Base-by-base conservation (phyloP, 1,139 yeast genomes). In the Petasospora fabianii region DNA sequence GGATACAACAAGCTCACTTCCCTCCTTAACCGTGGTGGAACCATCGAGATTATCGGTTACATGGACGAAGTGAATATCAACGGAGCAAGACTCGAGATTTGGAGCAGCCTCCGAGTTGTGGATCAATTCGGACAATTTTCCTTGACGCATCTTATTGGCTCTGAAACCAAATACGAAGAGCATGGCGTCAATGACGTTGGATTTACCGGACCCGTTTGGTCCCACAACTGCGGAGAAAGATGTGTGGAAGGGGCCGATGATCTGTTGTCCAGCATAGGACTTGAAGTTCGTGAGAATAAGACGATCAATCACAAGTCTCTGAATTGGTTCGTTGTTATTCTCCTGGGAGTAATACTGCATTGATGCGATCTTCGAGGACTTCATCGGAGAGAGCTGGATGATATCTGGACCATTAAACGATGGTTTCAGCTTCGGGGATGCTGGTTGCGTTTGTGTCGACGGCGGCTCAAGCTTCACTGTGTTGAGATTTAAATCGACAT, bases 201-300 rank as follows among this genome's bases (percentile, higher is more conserved):
- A 90, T 62, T 92, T 92, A 8, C 98, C 98, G 29, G 96, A 85
- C 22, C 99, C 99, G 60, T 94, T 94, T 4, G 98, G 98, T 0
- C 99, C 99, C n/a, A 94, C 97, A 9, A 94, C 95, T 0, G 99
- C 97, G 8, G 96, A 86, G 58, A 94, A 94, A 3, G 95, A 86
- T 32, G 88, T 67, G 58, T 92, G 84, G 61, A 94, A 94, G 0
- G 99, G 98, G 0, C 99, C 99, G 43, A 94, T 85, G 9, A 77
- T 77, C 62, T 92, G 97, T n/a, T 73, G 66, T 0, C 98, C 98
- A 0, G 97, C 97, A 59, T 94, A 94, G 0, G 97, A 88, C 57
- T 94, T 94, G 73, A 92, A 94, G 58, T 94, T 84, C 5, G 82
- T 81, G 34, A 94, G 69, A 0, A 82, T 84, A 24, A 92, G 64